phyloP scores from a whole-genome alignment of 306 rosid genomes.

The Glycine tomentella region DNA sequence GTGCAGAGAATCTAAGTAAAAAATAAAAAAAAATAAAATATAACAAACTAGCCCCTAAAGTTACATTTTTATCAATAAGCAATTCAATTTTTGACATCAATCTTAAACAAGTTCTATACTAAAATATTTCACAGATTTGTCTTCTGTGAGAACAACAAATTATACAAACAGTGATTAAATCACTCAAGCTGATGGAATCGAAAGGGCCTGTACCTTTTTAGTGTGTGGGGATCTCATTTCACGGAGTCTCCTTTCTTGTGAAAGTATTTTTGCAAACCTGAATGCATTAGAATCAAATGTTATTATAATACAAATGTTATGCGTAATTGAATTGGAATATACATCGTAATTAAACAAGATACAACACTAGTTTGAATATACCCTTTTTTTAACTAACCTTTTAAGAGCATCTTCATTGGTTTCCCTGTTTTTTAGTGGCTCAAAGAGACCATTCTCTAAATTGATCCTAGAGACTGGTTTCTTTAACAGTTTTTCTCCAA shows the following conservation, averaged over 20 bases:
- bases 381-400: conserved; percentile 37
- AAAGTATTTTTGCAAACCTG: conserved; percentile 69
- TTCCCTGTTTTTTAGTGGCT: conserved; percentile 41
- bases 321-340: too few species aligned
- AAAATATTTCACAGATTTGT: not conserved
- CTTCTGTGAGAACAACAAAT: not conserved
- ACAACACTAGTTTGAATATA: too few species aligned
- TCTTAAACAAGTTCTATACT: not conserved
- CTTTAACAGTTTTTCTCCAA: conserved; percentile 47
- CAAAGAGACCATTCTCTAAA: conserved; percentile 48
- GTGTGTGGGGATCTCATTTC: conserved; percentile 64
- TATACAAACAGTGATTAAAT: not conserved
- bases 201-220: not conserved
- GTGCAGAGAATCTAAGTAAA: too few species aligned
- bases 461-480: conserved; percentile 59
- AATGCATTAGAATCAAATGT: not conserved
- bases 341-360: not conserved
- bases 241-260: conserved; percentile 68
- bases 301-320: not conserved
- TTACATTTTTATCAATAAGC: too few species aligned
- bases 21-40: not conserved
- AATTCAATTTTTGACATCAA: not conserved
- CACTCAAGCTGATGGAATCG: not conserved
- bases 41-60: not conserved
- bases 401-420: conserved; percentile 58